Evolutionary conservation across 768 basidiomycete genomes (phyloP), one percentile per base, ranked within the genome.

Genomic region (Naganishia kalamii): DNA sequence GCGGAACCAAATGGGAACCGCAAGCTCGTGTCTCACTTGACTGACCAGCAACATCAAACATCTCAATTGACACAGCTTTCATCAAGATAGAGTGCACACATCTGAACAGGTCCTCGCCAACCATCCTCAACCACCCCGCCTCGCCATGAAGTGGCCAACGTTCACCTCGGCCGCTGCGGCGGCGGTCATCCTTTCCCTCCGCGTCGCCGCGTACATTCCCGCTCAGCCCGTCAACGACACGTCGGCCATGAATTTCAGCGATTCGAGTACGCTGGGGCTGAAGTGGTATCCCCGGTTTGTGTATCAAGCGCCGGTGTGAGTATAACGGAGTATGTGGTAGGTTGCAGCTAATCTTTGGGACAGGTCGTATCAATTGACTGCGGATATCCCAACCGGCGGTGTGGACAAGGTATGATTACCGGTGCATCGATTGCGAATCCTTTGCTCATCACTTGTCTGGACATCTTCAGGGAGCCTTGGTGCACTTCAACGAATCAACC

Each of bases 401-500:
- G 68, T 69, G 19, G 74, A 74, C 43, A 62, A 40, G 65, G 65
- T 65, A 15, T 13, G 59, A n/a, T 50, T 3, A 21, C 51, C 32
- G 30, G 29, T 37, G 33, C 19, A 4, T 48, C 27, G 12, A 6
- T 33, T n/a, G 3, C 30, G 29, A 19, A 21, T 44, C 19, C 8
- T 23, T 23, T 47, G 12, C 61, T 49, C 3, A 46, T 40, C 21
- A 23, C n/a, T 66, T 63, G 15, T 32, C n/a, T 21, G 51, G 6
- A 30, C 25, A n/a, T 8, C n/a, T n/a, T n/a, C 69, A 90, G 87
- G 92, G 92, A 21, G 88, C 86, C 15, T 76, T 96, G 41, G 85
- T 93, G 32, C 89, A 89, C 75, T 93, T 94, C 71, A 83, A 86
- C 0, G 92, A 92, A 73, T 80, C 81, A 17, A 50, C 54, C 80